A percentile compares a stretch with the other conserved stretches of the same genome.
Evolutionary conservation across 2,329 filamentous ascomycete species (phyloP).

Genomic region (Apiospora malaysiana): DNA sequence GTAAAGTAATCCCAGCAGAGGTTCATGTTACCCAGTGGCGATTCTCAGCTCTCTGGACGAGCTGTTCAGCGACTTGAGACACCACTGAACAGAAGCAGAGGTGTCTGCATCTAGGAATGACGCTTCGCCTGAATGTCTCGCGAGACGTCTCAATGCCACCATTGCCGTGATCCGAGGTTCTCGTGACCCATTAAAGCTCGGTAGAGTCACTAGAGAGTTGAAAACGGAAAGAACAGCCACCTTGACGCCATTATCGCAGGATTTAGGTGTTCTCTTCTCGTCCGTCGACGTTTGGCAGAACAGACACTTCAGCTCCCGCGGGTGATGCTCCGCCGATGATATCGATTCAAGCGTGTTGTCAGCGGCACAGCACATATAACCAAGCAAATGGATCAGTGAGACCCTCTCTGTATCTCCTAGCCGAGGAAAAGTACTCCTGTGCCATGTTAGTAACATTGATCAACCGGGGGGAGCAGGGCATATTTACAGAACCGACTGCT

Average conservation of each 20-base stretch:
- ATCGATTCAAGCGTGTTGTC: constrained; percentile 48
- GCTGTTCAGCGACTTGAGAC: constrained; percentile 80
- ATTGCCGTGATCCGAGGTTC: constrained; percentile 73
- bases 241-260: constrained; percentile 37
- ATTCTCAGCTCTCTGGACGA: constrained; percentile 85
- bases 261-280: constrained; percentile 24
- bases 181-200: constrained; percentile 58
- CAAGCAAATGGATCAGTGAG: constrained; percentile 59
- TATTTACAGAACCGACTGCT: constrained; percentile 54
- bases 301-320: constrained; percentile 30
- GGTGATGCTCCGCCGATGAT: constrained; percentile 19
- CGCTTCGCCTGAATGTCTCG: constrained; percentile 67
- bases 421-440: constrained; percentile 49
- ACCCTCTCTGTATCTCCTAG: constrained; percentile 57
- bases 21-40: constrained; percentile 69
- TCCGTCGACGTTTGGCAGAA: constrained; percentile 29
- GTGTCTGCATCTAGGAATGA: constrained; percentile 69
- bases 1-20: no score
- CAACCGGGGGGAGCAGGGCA: neutral
- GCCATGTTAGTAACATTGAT: constrained; percentile 37
- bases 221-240: constrained; percentile 52
- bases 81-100: constrained; percentile 78
- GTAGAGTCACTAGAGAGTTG: constrained; percentile 49
- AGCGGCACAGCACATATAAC: constrained; percentile 61
- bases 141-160: constrained; percentile 71